Percentiles rank a stretch among this genome's conserved stretches.
These are phyloP conservation scores for Fomitopsis betulina DNA, from an alignment of 1,284 basidiomycete genomes.

Conservation along the genomic window DNA sequence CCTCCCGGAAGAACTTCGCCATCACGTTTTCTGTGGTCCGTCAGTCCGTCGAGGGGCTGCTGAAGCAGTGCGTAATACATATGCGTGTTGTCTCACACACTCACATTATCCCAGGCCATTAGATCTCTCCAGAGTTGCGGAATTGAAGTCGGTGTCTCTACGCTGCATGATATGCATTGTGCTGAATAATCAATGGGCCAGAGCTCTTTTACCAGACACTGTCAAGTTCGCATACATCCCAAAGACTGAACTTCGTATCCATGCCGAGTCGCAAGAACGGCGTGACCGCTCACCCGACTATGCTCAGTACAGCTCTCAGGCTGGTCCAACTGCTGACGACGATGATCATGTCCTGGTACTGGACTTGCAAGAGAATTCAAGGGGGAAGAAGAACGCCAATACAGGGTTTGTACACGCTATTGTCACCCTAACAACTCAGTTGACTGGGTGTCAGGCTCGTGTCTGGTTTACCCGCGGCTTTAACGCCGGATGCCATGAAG, in stretches of 20 bases:
- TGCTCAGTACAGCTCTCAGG: slow-evolving; percentile 20
- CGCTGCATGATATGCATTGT: neutral
- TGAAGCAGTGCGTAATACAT: slow-evolving; percentile 54
- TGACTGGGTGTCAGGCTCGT: slow-evolving; percentile 29
- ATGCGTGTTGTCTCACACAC: slow-evolving; percentile 5
- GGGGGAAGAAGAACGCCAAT: slow-evolving; percentile 32
- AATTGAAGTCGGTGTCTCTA: slow-evolving; percentile 64
- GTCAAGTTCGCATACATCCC: slow-evolving; percentile 84
- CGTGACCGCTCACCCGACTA: slow-evolving; percentile 37
- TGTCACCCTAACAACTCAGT: neutral
- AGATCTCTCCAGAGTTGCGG: slow-evolving; percentile 75
- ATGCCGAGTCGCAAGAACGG: slow-evolving; percentile 33
- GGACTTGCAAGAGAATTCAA: slow-evolving; percentile 62
- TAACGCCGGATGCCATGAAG: slow-evolving; percentile 58
- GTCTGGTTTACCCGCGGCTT: slow-evolving; percentile 40
- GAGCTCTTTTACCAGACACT: slow-evolving; percentile 77
- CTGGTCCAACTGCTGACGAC: slow-evolving; percentile 24
- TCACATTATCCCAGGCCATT: slow-evolving; percentile 54
- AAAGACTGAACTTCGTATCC: slow-evolving; percentile 55
- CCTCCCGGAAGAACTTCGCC: slow-evolving; percentile 78
- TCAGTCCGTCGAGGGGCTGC: slow-evolving; percentile 71
- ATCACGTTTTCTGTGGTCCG: slow-evolving; percentile 77
- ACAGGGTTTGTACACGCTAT: slow-evolving; percentile 18
- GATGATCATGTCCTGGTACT: slow-evolving; percentile 71
- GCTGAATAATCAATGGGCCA: slow-evolving; percentile 22